These are phyloP conservation scores for Dendrobium nobile DNA, from an alignment of 106 monocot genomes.

Conservation along the genomic window DNA sequence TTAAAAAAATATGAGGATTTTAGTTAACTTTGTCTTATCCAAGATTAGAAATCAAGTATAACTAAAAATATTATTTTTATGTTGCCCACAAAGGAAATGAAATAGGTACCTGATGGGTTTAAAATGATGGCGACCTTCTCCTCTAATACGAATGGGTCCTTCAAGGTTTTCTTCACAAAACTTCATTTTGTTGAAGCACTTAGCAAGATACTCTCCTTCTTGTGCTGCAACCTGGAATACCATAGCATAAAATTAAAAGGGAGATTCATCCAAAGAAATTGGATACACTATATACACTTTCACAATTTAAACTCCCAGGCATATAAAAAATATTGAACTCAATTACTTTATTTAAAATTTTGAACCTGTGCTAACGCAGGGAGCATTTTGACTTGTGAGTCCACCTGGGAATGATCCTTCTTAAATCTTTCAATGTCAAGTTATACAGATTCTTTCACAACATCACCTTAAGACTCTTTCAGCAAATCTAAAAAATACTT, in stretches of 20 bases:
- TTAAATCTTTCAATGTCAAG: slow-evolving; percentile 66
- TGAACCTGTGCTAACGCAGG: slow-evolving; percentile 79
- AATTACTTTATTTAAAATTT: not conserved
- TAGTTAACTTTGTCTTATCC: too few species aligned
- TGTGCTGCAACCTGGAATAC: slow-evolving; percentile 39
- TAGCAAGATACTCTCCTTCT: slow-evolving; percentile 46
- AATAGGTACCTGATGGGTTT: slow-evolving; percentile 26
- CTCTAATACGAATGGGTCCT: slow-evolving; percentile 34
- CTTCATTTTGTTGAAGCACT: slow-evolving; percentile 38
- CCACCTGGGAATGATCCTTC: slow-evolving; percentile 64
- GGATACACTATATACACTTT: not conserved
- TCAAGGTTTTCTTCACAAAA: slow-evolving; percentile 10
- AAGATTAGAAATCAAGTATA: too few species aligned
- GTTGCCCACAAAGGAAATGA: not conserved
- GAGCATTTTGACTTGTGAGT: slow-evolving; percentile 79
- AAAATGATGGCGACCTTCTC: slow-evolving; percentile 35
- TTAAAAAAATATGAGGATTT: too few species aligned
- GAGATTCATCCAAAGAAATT: not conserved
- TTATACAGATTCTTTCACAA: slow-evolving; percentile 35
- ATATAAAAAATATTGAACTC: not conserved
- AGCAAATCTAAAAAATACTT: slow-evolving; percentile 48
- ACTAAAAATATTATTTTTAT: too few species aligned
- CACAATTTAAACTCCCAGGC: too few species aligned
- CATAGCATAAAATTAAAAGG: not conserved
- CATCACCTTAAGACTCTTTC: slow-evolving; percentile 34